Base-by-base conservation (phyloP, 2,329 filamentous ascomycete species). In the Xylaria sp. region DNA sequence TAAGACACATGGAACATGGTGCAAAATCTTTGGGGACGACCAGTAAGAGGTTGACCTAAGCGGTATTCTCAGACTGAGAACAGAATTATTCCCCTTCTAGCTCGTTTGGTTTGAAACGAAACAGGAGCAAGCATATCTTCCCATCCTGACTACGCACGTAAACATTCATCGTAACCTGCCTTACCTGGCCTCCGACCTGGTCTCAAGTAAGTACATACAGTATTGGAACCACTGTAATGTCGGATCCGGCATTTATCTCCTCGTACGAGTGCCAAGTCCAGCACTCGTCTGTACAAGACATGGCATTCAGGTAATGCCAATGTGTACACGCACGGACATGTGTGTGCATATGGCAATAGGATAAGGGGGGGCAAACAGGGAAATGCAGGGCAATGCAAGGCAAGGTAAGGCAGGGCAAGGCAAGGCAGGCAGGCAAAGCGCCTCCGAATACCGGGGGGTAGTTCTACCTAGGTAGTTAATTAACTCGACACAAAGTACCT, bases 331-430 rank as follows among this genome's bases (percentile, higher is more conserved):
- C 30, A 21, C 32, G 50, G 39, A 45, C 42, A 42, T 42, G 14
- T 42, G 39, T 42, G 17, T 42, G 39, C 39, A 42, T 14, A 27
- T 27, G 42, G 42, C 14, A 4, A 47, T 4, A 11, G 39, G 39
- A n/a, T 1, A 34, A 19, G 21, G 21, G 36, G n/a, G 42, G n/a
- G 17, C 17, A 47, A 30, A 17, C 48, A 58, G 17, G 24, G 19
- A 47, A n/a, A 45, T 24, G 48, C 58, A 45, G 42, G n/a, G 58
- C 59, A 21, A 42, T 36, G 55, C 19, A 27, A 12, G 34, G 12
- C 36, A 45, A 27, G 30, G 5, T 6, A 32, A n/a, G 24, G 24
- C 24, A 27, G 24, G 24, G 24, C 24, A 27, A 27, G 24, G 24
- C n/a, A n/a, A n/a, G n/a, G n/a, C n/a, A n/a, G n/a, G n/a, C 36